Evolutionary conservation across 106 monocot species (phyloP).

Genomic region (Dendrobium chrysotoxum): DNA sequence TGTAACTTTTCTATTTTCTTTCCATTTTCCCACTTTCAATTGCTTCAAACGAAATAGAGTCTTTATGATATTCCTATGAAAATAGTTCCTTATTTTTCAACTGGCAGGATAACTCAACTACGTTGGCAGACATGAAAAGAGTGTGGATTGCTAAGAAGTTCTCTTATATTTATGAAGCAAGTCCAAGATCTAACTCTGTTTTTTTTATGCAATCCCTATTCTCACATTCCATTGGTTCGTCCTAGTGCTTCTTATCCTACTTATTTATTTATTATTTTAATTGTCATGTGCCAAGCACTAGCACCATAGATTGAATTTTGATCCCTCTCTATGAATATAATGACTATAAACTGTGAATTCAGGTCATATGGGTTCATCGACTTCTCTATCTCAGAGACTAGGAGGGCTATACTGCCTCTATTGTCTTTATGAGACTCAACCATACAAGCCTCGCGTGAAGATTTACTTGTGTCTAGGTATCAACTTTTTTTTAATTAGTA

Average conservation of each 20-base stretch:
- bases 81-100: conserved; percentile 2
- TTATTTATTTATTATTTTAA: not conserved
- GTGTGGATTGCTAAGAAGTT: conserved; percentile 63
- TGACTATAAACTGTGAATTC: conserved; percentile 8
- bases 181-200: conserved; percentile 34
- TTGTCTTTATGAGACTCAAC: conserved; percentile 82
- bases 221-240: conserved; percentile 50
- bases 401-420: conserved; percentile 95
- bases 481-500: not conserved
- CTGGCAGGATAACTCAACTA: conserved; percentile 33
- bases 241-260: not conserved
- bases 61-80: not conserved
- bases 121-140: conserved; percentile 55
- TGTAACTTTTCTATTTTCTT: not conserved
- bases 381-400: conserved; percentile 48
- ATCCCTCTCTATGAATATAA: not conserved
- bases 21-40: not conserved
- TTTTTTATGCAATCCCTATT: conserved; percentile 81
- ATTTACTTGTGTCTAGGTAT: conserved; percentile 88
- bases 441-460: conserved; percentile 78
- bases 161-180: conserved; percentile 62
- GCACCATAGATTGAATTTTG: not conserved
- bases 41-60: not conserved
- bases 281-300: not conserved
- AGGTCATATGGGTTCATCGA: conserved; percentile 61